These are phyloP conservation scores for Globisporangium paddicum DNA, from an alignment of 352 stramenopile genomes.

Conservation along the genomic window DNA sequence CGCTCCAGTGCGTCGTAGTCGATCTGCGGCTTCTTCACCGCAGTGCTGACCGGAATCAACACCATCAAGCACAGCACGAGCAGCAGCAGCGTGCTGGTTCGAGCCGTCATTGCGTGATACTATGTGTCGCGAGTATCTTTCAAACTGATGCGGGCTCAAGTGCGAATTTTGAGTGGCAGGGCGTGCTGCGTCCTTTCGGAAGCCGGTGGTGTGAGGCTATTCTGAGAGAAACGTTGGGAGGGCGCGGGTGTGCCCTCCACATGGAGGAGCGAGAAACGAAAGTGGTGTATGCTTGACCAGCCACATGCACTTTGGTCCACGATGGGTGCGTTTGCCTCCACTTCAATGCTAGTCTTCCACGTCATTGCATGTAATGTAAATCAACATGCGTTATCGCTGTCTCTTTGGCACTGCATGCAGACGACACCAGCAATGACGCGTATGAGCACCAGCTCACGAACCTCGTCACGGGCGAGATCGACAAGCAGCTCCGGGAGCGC, in stretches of 20 bases:
- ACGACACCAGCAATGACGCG: conserved; percentile 16
- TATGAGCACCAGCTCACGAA: conserved; percentile 51
- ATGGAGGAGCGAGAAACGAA: not conserved
- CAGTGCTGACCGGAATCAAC: not conserved
- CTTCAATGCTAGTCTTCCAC: not conserved
- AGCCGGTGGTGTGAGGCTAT: not conserved
- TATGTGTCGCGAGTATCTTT: not conserved
- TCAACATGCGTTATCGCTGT: not conserved
- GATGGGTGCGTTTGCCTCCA: conserved; percentile 3
- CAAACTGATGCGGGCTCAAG: not conserved
- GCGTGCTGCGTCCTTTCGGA: not conserved
- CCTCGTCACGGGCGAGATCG: conserved; percentile 59
- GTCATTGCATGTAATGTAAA: conserved; percentile 1
- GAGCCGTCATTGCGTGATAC: not conserved
- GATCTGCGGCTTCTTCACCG: conserved; percentile 20
- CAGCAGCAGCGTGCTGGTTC: not conserved
- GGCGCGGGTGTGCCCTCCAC: no score
- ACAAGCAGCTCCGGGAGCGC: conserved; percentile 48
- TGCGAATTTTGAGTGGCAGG: not conserved
- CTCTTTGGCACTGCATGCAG: not conserved
- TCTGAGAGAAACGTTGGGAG: not conserved
- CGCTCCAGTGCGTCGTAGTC: conserved; percentile 67
- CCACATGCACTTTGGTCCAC: not conserved
- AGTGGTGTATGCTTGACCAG: not conserved
- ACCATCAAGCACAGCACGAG: not conserved